Percentiles rank a stretch among this genome's conserved stretches.
phyloP scores from a whole-genome alignment of 2,329 filamentous ascomycete genomes.

The Chaetomium sp. region DNA sequence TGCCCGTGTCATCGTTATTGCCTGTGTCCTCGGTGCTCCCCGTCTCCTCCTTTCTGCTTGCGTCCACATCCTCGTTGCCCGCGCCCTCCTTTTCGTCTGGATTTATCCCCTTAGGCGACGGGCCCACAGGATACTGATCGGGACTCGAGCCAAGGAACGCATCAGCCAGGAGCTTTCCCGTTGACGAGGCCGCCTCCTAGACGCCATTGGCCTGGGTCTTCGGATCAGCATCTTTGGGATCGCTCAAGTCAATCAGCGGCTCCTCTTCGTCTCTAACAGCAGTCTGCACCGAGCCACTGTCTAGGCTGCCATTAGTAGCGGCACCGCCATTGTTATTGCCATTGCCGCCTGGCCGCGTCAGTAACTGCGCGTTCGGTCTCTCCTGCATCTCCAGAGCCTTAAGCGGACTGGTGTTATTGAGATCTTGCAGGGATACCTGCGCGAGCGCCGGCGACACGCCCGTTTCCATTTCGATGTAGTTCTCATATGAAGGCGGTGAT shows the following conservation, averaged over 20 bases:
- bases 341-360: constrained; percentile 5
- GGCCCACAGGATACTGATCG: background rate
- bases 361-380: constrained; percentile 14
- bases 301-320: background rate
- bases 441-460: constrained; percentile 16
- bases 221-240: background rate
- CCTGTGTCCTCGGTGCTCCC: background rate
- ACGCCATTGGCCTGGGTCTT: background rate
- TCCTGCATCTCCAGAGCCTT: constrained; percentile 31
- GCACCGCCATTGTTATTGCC: background rate
- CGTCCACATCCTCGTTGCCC: too few relatives aligned
- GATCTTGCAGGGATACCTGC: constrained; percentile 27
- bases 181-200: constrained; percentile 3
- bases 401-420: constrained; percentile 8
- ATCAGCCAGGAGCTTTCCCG: background rate
- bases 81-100: background rate
- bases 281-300: background rate
- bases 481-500: constrained; percentile 17
- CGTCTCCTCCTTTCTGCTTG: too few relatives aligned
- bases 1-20: background rate
- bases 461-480: constrained; percentile 18
- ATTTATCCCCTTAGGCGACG: background rate
- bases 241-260: constrained; percentile 12
- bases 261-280: background rate
- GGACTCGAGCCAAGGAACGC: background rate